phyloP scores from a whole-genome alignment of 352 stramenopile species.

The Albugo candida region DNA sequence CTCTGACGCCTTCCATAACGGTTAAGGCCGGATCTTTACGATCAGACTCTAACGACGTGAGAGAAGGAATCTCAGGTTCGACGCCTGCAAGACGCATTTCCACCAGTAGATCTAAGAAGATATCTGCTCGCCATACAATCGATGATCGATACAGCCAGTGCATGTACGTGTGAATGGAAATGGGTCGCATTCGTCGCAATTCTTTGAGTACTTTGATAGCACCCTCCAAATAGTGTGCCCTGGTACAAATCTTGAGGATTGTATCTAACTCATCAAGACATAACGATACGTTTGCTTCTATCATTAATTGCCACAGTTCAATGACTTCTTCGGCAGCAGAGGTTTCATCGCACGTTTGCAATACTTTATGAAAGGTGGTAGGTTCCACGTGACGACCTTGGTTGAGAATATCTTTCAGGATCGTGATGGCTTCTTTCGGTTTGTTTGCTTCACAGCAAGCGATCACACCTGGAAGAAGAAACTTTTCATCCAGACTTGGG shows the following conservation, averaged over 20 bases:
- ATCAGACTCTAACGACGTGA: slow-evolving; percentile 67
- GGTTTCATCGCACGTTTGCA: slow-evolving; percentile 50
- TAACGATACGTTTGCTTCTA: slow-evolving; percentile 29
- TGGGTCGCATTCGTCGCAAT: slow-evolving; percentile 31
- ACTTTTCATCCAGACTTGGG: slow-evolving; percentile 62
- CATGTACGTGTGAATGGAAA: slow-evolving; percentile 68
- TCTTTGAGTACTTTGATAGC: slow-evolving; percentile 61
- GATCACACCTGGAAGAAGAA: slow-evolving; percentile 54
- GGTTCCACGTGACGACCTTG: slow-evolving; percentile 71
- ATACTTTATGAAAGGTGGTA: slow-evolving; percentile 41
- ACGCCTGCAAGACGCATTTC: slow-evolving; percentile 67
- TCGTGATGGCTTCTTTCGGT: slow-evolving; percentile 41
- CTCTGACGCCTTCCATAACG: slow-evolving; percentile 75
- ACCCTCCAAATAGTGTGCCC: slow-evolving; percentile 52
- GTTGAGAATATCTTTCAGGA: slow-evolving; percentile 66
- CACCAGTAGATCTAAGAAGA: slow-evolving; percentile 73
- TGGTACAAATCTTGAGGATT: slow-evolving; percentile 60
- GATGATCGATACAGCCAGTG: slow-evolving; percentile 63
- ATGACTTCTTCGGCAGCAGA: slow-evolving; percentile 38
- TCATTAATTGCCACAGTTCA: slow-evolving; percentile 52
- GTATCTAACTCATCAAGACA: slow-evolving; percentile 16
- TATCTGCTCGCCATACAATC: slow-evolving; percentile 60
- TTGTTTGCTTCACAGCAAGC: slow-evolving; percentile 65
- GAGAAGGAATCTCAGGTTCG: slow-evolving; percentile 62
- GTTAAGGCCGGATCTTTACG: slow-evolving; percentile 67